Percentiles rank a stretch among this genome's conserved stretches.
These are phyloP conservation scores for Sporodiniella umbellata DNA, from an alignment of 371 early-diverging fungal genomes.

Conservation along the genomic window DNA sequence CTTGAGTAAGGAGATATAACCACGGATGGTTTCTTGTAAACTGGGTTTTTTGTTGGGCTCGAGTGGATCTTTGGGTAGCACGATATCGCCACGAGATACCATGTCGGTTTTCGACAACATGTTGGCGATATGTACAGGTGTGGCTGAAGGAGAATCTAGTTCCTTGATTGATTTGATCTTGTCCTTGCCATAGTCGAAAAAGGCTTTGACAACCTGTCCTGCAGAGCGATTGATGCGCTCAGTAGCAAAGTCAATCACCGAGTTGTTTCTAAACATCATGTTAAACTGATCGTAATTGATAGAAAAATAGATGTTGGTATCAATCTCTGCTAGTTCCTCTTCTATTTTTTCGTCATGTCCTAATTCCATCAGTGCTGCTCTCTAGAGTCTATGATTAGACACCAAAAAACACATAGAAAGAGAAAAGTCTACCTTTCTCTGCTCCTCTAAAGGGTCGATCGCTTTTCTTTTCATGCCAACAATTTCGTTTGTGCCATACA, in stretches of 20 bases:
- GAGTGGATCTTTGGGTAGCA: conserved; percentile 48
- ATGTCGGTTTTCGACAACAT: conserved; percentile 45
- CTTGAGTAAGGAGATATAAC: conserved; percentile 65
- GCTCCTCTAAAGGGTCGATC: conserved; percentile 27
- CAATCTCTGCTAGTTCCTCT: conserved; percentile 45
- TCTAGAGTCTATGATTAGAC: no score
- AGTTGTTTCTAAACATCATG: conserved; percentile 72
- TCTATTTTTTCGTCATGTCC: conserved; percentile 36
- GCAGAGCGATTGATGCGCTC: conserved; percentile 69
- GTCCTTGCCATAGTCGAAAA: conserved; percentile 53
- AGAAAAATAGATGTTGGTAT: conserved; percentile 60
- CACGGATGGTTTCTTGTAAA: conserved; percentile 50
- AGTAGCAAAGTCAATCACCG: conserved; percentile 61
- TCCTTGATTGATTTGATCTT: conserved; percentile 46
- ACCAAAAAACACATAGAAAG: no score
- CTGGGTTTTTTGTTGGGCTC: conserved; percentile 40
- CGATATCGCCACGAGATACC: conserved; percentile 49
- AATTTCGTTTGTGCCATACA: conserved; percentile 42
- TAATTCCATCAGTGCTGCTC: conserved; percentile 24
- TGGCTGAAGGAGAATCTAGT: conserved; percentile 54
- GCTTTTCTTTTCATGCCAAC: conserved; percentile 67
- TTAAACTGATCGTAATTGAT: conserved; percentile 78
- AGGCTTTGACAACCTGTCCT: conserved; percentile 55
- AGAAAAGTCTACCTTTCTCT: conserved; percentile 27
- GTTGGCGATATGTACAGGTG: conserved; percentile 55